These are phyloP conservation scores for Microbotryomycetes sp. DNA, from an alignment of 1,284 basidiomycete species.

Conservation along the genomic window DNA sequence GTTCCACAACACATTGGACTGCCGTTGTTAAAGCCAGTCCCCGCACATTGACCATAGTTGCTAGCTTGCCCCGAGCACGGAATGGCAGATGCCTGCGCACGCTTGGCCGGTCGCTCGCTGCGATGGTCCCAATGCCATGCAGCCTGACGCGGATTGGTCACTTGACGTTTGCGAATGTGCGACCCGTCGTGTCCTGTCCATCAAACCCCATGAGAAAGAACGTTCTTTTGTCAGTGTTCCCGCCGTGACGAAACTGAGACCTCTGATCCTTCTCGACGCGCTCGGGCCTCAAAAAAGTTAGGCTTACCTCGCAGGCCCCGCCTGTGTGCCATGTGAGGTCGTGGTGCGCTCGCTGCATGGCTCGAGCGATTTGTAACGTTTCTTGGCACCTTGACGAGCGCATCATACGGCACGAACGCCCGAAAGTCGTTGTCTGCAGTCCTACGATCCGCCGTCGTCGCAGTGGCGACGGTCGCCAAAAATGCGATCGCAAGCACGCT, in stretches of 20 bases:
- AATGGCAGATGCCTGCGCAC: neutral
- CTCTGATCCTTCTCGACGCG: too few species aligned
- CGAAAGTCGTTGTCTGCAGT: neutral
- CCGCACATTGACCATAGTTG: neutral
- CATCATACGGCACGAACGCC: neutral
- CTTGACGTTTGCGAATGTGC: neutral
- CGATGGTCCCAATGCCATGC: neutral
- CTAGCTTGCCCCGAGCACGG: neutral
- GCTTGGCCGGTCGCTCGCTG: neutral
- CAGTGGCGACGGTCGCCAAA: neutral
- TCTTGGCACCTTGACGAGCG: neutral
- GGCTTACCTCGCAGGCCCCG: neutral
- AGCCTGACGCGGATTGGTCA: neutral
- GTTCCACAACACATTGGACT: conserved; percentile 5
- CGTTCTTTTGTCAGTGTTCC: too few species aligned
- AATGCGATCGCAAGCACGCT: neutral
- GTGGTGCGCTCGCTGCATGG: neutral
- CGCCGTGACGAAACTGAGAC: too few species aligned
- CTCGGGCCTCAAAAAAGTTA: neutral
- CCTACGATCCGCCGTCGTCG: neutral
- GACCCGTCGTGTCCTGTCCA: neutral
- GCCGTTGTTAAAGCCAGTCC: neutral
- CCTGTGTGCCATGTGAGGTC: neutral
- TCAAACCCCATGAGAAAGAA: neutral
- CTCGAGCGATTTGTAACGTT: neutral